These are phyloP conservation scores for Colletotrichum incanum DNA, from an alignment of 2,329 filamentous ascomycete species.

Conservation along the genomic window DNA sequence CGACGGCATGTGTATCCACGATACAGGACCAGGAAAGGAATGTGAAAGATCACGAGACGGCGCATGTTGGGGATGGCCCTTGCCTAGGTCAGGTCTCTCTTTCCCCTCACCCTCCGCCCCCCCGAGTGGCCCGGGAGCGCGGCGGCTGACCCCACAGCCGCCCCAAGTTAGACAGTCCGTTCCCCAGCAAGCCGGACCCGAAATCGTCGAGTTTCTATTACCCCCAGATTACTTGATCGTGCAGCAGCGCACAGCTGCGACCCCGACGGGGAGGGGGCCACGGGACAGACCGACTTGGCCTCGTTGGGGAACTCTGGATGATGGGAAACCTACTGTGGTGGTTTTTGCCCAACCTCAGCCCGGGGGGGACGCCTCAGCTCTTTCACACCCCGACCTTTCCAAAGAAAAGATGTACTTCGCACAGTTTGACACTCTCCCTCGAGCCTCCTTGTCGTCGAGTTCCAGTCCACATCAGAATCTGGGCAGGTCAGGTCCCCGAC, in stretches of 20 bases:
- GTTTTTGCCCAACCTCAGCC: conserved; percentile 2
- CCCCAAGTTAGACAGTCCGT: conserved; percentile 9
- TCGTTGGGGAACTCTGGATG: conserved; percentile 21
- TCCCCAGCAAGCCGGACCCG: conserved; percentile 23
- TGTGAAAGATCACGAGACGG: conserved; percentile 40
- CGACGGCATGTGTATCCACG: conserved; percentile 1
- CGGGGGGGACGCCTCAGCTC: background rate
- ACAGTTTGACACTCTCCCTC: background rate
- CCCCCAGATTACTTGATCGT: conserved; percentile 46
- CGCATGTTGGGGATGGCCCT: conserved; percentile 40
- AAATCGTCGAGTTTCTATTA: conserved; percentile 43
- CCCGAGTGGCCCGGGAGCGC: conserved; percentile 40
- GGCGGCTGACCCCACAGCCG: conserved; percentile 41
- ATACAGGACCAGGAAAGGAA: conserved; percentile 9
- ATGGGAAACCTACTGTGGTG: conserved; percentile 15
- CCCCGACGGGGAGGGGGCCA: conserved; percentile 19
- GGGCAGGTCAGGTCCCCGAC: conserved; percentile 29
- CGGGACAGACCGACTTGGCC: conserved; percentile 43
- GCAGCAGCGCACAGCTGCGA: conserved; percentile 30
- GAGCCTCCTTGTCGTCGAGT: background rate
- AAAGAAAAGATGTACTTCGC: background rate
- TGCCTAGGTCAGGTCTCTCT: background rate
- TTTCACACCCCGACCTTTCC: background rate
- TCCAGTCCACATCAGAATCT: background rate
- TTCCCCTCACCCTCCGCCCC: background rate